These are phyloP conservation scores for Fremontodendron californicum DNA, from an alignment of 345 rosid genomes.

Conservation along the genomic window DNA sequence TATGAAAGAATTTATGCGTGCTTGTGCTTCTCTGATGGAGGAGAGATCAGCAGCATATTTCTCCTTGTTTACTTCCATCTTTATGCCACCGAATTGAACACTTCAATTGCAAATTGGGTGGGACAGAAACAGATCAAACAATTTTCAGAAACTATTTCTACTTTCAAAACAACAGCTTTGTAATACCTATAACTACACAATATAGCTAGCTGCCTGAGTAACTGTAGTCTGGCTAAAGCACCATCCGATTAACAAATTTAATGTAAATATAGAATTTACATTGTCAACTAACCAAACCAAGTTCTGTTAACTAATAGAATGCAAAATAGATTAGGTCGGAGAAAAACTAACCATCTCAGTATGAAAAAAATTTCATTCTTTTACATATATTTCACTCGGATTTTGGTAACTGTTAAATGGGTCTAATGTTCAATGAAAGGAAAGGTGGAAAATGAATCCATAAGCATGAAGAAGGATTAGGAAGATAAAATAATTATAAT, in stretches of 20 bases:
- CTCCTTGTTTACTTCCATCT: slow-evolving; percentile 44
- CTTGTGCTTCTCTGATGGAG: slow-evolving; percentile 65
- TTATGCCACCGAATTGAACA: not conserved
- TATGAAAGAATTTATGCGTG: slow-evolving; percentile 51
- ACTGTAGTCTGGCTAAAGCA: not conserved
- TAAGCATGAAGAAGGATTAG: not conserved
- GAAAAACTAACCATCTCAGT: not conserved
- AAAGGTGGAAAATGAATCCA: not conserved
- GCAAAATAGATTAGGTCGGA: not conserved
- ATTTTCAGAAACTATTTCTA: not conserved
- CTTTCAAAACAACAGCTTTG: not conserved
- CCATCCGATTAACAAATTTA: not conserved
- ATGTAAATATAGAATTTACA: not conserved
- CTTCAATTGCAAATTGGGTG: slow-evolving; percentile 9
- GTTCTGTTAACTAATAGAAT: not conserved
- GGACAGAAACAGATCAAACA: not conserved
- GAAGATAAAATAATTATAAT: not conserved
- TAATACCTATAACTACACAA: not conserved
- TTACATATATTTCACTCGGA: not conserved
- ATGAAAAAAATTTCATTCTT: not conserved
- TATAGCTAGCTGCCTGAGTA: not conserved
- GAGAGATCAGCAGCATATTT: slow-evolving; percentile 80
- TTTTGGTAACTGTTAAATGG: not conserved
- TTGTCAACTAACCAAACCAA: not conserved
- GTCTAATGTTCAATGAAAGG: not conserved